These are phyloP conservation scores for Helichrysum umbraculigerum DNA, from an alignment of 129 eudicot species.

Conservation along the genomic window DNA sequence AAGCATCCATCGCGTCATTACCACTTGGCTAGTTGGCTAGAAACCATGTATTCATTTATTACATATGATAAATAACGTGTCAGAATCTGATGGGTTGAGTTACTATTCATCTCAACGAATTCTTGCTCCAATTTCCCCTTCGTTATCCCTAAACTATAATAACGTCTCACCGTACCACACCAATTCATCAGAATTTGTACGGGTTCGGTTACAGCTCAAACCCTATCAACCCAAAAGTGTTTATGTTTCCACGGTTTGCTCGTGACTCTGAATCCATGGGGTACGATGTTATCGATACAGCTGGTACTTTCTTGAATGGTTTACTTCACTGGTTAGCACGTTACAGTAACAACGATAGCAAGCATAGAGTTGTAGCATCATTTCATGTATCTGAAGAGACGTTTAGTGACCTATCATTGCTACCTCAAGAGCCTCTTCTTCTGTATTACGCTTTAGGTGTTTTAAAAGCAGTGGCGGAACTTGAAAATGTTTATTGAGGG, in stretches of 20 bases:
- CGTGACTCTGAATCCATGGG: neutral
- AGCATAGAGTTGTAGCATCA: conserved; percentile 25
- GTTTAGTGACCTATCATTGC: conserved; percentile 29
- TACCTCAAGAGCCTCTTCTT: conserved; percentile 31
- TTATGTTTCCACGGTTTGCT: conserved; percentile 34
- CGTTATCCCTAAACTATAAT: conserved; percentile 34
- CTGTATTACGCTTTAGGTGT: conserved; percentile 27
- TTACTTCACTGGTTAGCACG: conserved; percentile 40
- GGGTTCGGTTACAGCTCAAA: conserved; percentile 38
- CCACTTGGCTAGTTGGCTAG: too few relatives aligned
- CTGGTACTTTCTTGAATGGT: conserved; percentile 37
- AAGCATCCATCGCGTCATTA: too few relatives aligned
- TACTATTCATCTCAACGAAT: too few relatives aligned
- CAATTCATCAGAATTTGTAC: conserved; percentile 28
- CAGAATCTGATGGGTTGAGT: too few relatives aligned
- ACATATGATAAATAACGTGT: too few relatives aligned
- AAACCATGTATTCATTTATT: too few relatives aligned
- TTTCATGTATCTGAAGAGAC: conserved; percentile 29
- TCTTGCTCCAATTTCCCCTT: conserved; percentile 36
- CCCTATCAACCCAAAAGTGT: conserved; percentile 29
- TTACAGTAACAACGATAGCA: conserved; percentile 11
- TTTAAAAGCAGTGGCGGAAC: too few relatives aligned
- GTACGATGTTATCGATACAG: conserved; percentile 37
- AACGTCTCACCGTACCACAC: conserved; percentile 4
- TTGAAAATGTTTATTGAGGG: too few relatives aligned